Percentiles rank a stretch among this genome's conserved stretches.
These are phyloP conservation scores for Alopecurus myosuroides DNA, from an alignment of 176 grass and related monocot species.

Conservation along the genomic window DNA sequence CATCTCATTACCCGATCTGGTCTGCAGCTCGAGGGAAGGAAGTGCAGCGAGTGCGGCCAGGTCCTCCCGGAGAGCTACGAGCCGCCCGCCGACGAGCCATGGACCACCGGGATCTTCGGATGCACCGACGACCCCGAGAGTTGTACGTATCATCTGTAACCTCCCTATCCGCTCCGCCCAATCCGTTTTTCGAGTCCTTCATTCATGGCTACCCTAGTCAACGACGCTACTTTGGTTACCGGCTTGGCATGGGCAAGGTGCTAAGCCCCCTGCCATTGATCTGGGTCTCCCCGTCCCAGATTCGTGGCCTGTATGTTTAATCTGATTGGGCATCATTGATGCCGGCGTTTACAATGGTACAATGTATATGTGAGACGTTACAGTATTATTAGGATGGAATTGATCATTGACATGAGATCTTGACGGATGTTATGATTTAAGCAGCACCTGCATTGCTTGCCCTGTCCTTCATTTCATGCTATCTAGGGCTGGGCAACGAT, in stretches of 20 bases:
- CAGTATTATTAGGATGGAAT: neutral
- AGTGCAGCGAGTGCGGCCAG: slow-evolving; percentile 76
- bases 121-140: slow-evolving; percentile 69
- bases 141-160: slow-evolving; percentile 39
- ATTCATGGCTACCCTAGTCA: neutral
- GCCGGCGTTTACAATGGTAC: neutral
- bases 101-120: slow-evolving; percentile 76
- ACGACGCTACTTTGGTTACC: neutral
- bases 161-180: neutral
- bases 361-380: neutral
- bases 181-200: neutral
- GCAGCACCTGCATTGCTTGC: neutral
- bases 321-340: neutral
- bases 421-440: neutral
- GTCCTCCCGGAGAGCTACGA: slow-evolving; percentile 69
- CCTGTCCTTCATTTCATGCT: neutral
- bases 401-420: neutral
- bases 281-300: neutral
- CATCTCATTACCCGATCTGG: neutral
- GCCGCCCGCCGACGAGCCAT: slow-evolving; percentile 77
- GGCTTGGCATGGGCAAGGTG: too few species aligned
- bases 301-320: neutral
- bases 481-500: neutral
- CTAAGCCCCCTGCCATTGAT: too few species aligned
- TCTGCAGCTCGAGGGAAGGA: slow-evolving; percentile 55